Evolutionary conservation across 1,139 yeast species (phyloP), one percentile per base, ranked within the genome.

Genomic region (Saccharomycopsis hybrid): DNA sequence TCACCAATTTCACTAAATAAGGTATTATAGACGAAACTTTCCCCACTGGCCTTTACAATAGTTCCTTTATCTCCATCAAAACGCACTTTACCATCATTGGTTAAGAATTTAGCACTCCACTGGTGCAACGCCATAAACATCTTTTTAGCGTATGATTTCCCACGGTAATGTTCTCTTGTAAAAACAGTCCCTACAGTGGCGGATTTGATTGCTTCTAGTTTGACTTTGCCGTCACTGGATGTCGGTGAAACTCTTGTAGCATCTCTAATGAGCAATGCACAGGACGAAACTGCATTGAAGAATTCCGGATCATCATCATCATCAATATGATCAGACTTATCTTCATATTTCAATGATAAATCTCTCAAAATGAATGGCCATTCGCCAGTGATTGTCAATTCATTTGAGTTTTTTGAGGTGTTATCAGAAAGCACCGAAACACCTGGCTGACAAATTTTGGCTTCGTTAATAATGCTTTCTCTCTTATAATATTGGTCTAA

Each of bases 1-100:
- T 79, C 80, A 4, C 88, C 90, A 39, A 85, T 74, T 59, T 84
- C 94, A 36, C 89, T 82, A 70, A 84, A 85, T 53, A 84, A 69
- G 52, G 73, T 76, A 9, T 13, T 40, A 36, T 46, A 49, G 25
- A n/a, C 27, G 18, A 27, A 46, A 5, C 36, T 27, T 28, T 39
- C 38, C 11, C 29, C 8, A 11, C 25, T 32, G 5, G 7, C 13
- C 24, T 13, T 36, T n/a, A n/a, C n/a, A n/a, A n/a, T n/a, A n/a
- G n/a, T n/a, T n/a, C n/a, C n/a, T n/a, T n/a, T n/a, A n/a, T n/a
- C n/a, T n/a, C n/a, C n/a, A n/a, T n/a, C n/a, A n/a, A n/a, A n/a
- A n/a, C n/a, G n/a, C n/a, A n/a, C n/a, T 13, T 9, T 5, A 36
- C 5, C 24, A 18, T 77, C 74, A 50, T 73, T 69, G 38, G 54